phyloP scores from a whole-genome alignment of 805 yeast species.

The Ogataea populi-albae region DNA sequence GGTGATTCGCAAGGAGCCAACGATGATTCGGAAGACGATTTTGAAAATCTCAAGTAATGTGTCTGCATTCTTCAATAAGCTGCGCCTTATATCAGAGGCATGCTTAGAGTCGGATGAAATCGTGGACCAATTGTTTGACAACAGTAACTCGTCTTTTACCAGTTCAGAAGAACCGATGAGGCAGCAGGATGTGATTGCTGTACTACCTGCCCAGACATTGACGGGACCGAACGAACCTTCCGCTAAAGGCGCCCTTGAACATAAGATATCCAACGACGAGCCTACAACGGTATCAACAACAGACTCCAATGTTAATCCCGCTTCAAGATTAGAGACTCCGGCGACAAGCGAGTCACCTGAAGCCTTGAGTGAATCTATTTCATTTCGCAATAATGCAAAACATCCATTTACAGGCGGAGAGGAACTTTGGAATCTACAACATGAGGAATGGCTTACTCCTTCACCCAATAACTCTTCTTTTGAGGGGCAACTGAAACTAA shows the following conservation, averaged over 20 bases:
- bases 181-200: neutral
- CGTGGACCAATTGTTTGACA: constrained; percentile 47
- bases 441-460: constrained; percentile 64
- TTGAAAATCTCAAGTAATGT: constrained; percentile 39
- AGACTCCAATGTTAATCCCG: constrained; percentile 3
- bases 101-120: constrained; percentile 48
- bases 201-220: constrained; percentile 1
- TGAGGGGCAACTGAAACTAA: constrained; percentile 25
- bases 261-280: constrained; percentile 14
- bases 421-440: constrained; percentile 64
- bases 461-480: constrained; percentile 27
- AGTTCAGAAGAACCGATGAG: neutral
- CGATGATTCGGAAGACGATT: constrained; percentile 24
- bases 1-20: no score
- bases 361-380: constrained; percentile 4
- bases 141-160: constrained; percentile 10
- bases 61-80: constrained; percentile 32
- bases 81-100: constrained; percentile 47
- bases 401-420: constrained; percentile 44
- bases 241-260: constrained; percentile 7
- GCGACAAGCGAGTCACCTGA: constrained; percentile 11
- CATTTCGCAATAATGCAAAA: constrained; percentile 7
- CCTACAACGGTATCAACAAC: constrained; percentile 6
- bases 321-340: constrained; percentile 3
- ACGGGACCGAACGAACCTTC: constrained; percentile 1